Conservation (phyloP, 75 land plant species). For the Azolla pinnata region DNA sequence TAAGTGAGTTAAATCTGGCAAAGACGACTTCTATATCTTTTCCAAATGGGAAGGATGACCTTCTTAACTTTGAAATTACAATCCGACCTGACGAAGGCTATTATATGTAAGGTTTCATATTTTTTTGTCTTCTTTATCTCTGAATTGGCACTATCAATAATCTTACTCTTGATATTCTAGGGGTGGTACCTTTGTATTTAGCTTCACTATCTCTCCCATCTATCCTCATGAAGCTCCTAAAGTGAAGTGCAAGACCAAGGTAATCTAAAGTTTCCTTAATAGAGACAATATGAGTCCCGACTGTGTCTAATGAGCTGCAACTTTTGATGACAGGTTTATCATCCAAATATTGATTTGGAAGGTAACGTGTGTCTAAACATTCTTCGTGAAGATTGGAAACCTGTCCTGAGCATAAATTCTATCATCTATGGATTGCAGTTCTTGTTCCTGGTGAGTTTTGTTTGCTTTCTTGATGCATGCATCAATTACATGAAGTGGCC, state of each 20-base stretch:
- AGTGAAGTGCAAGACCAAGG: slow-evolving; percentile 83
- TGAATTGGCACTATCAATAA: not conserved
- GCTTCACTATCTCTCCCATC: slow-evolving; percentile 43
- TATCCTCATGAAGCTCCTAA: slow-evolving; percentile 80
- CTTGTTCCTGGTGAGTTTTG: slow-evolving; percentile 55
- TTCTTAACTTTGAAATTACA: slow-evolving; percentile 48
- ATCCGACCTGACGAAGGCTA: slow-evolving; percentile 53
- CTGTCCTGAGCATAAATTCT: slow-evolving; percentile 72
- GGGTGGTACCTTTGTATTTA: slow-evolving; percentile 60
- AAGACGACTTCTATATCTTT: slow-evolving; percentile 39
- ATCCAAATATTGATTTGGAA: slow-evolving; percentile 85
- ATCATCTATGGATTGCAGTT: slow-evolving; percentile 68
- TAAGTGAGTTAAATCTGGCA: slow-evolving; percentile 51
- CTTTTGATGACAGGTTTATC: slow-evolving; percentile 44
- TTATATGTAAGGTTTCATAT: slow-evolving; percentile 31
- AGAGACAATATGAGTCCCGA: not conserved
- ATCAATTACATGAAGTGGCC: not conserved
- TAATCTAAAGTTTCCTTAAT: slow-evolving; percentile 4
- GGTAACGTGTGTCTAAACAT: slow-evolving; percentile 89
- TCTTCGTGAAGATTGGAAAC: slow-evolving; percentile 83
- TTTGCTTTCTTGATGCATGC: too few relatives aligned
- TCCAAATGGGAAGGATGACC: slow-evolving; percentile 56
- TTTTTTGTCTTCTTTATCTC: not conserved
- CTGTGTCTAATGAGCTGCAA: not conserved
- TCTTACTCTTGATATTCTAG: slow-evolving; percentile 17